phyloP scores from a whole-genome alignment of 1,284 basidiomycete species.

The Ustilago lituana region DNA sequence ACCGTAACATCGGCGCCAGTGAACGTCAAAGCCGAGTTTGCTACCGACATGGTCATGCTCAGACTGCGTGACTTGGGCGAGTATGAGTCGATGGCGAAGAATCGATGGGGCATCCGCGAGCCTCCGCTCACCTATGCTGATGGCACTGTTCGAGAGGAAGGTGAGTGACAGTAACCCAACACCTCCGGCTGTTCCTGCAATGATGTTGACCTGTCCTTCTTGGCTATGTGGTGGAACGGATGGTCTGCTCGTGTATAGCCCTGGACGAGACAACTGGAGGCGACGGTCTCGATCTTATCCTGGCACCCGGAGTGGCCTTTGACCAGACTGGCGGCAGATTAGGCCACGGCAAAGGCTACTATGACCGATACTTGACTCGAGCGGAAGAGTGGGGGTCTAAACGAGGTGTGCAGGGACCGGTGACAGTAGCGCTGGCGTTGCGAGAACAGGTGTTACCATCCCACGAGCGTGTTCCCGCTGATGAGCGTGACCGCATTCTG shows the following conservation, averaged over 20 bases:
- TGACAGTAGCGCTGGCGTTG: slow-evolving; percentile 65
- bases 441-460: slow-evolving; percentile 60
- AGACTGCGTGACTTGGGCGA: slow-evolving; percentile 55
- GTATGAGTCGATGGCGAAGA: slow-evolving; percentile 62
- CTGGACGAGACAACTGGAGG: slow-evolving; percentile 57
- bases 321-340: slow-evolving; percentile 65
- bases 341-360: slow-evolving; percentile 69
- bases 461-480: slow-evolving; percentile 58
- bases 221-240: too few species aligned
- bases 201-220: not conserved
- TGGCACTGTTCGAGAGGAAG: slow-evolving; percentile 45
- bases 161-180: slow-evolving; percentile 26
- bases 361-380: slow-evolving; percentile 67
- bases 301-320: slow-evolving; percentile 68
- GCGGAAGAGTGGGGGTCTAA: slow-evolving; percentile 40
- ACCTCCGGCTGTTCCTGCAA: too few species aligned
- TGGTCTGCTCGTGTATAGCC: slow-evolving; percentile 31
- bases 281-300: slow-evolving; percentile 67
- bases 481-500: slow-evolving; percentile 63
- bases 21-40: slow-evolving; percentile 40
- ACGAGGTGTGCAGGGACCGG: slow-evolving; percentile 23
- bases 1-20: slow-evolving; percentile 25
- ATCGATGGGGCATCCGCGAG: slow-evolving; percentile 68
- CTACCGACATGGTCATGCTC: slow-evolving; percentile 68
- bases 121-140: slow-evolving; percentile 57